These are phyloP conservation scores for Magnolia officinalis DNA, from an alignment of 164 flowering plant species.

Conservation along the genomic window DNA sequence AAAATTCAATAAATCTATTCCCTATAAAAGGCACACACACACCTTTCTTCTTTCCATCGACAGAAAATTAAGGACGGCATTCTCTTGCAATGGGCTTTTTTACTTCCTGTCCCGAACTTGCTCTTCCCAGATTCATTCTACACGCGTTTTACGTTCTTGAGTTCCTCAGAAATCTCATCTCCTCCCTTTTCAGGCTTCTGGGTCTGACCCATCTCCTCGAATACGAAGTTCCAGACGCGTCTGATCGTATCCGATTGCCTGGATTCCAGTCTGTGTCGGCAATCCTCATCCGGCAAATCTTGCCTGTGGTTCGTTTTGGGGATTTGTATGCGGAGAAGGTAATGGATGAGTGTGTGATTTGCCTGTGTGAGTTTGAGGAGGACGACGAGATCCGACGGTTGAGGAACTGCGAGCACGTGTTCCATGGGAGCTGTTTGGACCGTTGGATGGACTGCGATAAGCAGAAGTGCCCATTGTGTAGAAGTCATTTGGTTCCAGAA, in stretches of 20 bases:
- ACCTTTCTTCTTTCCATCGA: too few species aligned
- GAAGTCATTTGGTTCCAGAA: neutral
- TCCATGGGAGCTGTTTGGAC: slow-evolving; percentile 67
- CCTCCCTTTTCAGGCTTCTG: neutral
- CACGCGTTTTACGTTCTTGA: neutral
- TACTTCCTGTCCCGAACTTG: neutral
- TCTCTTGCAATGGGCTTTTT: too few species aligned
- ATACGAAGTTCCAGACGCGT: neutral
- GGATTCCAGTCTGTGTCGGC: neutral
- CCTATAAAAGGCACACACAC: too few species aligned
- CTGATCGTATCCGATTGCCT: neutral
- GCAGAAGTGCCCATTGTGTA: neutral
- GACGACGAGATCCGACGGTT: slow-evolving; percentile 59
- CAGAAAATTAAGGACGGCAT: too few species aligned
- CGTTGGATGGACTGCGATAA: slow-evolving; percentile 75
- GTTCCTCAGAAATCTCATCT: neutral
- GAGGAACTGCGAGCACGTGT: slow-evolving; percentile 60
- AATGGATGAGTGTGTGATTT: neutral
- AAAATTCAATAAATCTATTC: too few species aligned
- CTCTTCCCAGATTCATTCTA: neutral
- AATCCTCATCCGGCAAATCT: neutral
- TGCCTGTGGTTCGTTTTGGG: neutral
- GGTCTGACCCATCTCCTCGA: neutral
- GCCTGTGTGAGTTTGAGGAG: slow-evolving; percentile 38
- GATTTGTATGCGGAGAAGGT: neutral